phyloP scores from a whole-genome alignment of 2,329 filamentous ascomycete genomes.

The Ceratocystis smalleyi region DNA sequence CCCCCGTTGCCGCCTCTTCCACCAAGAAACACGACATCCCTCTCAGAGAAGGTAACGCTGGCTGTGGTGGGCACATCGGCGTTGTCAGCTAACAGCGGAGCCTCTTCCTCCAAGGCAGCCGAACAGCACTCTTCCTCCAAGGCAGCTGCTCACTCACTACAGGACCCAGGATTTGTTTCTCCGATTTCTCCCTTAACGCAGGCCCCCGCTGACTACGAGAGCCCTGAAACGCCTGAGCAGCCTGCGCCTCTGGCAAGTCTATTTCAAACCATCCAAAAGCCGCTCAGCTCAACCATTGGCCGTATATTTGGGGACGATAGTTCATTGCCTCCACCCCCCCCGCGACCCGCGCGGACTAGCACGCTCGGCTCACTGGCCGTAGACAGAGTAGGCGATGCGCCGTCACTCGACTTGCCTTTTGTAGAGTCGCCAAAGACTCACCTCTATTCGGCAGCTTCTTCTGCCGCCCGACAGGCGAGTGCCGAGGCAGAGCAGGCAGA shows the following conservation, averaged over 20 bases:
- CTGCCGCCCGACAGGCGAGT: constrained; percentile 77
- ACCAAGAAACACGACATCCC: constrained; percentile 27
- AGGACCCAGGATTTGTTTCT: neutral
- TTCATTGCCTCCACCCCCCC: constrained; percentile 21
- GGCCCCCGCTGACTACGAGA: neutral
- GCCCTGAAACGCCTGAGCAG: constrained; percentile 8
- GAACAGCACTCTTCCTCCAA: neutral
- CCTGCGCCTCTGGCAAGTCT: constrained; percentile 27
- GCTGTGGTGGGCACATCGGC: constrained; percentile 34
- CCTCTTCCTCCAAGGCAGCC: constrained; percentile 2
- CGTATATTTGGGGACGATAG: constrained; percentile 73
- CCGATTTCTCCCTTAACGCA: constrained; percentile 1
- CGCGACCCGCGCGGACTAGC: constrained; percentile 3
- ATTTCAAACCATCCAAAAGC: constrained; percentile 77
- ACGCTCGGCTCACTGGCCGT: constrained; percentile 23
- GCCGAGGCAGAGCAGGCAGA: constrained; percentile 80
- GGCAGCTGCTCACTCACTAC: neutral
- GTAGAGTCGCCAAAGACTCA: constrained; percentile 1
- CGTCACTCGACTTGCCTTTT: constrained; percentile 4
- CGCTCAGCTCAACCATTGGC: constrained; percentile 68
- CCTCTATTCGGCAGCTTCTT: constrained; percentile 43
- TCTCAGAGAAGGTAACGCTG: constrained; percentile 66
- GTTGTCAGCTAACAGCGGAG: neutral
- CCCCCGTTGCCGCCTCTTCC: constrained; percentile 25
- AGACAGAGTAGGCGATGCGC: constrained; percentile 1